A percentile compares a stretch with the other conserved stretches of the same genome.
phyloP scores from a whole-genome alignment of 192 early-diverging fungal species.

The Coemansia sp. region DNA sequence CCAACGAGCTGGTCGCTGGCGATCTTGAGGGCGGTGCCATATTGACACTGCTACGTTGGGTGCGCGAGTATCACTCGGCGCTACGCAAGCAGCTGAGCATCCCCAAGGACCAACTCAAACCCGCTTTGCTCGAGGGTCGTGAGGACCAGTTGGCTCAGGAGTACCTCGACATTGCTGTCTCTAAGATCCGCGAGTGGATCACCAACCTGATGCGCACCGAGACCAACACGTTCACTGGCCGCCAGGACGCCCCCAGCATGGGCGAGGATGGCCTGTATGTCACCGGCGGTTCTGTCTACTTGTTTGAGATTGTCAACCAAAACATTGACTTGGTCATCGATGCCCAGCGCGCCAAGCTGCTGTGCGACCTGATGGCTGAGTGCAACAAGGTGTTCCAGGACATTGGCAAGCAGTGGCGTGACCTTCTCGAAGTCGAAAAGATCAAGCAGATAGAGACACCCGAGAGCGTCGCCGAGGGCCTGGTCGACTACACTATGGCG shows the following conservation, averaged over 20 bases:
- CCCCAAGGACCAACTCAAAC: constrained; percentile 83
- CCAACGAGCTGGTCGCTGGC: constrained; percentile 71
- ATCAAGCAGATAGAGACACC: constrained; percentile 75
- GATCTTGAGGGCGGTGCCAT: constrained; percentile 86
- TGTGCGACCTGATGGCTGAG: constrained; percentile 80
- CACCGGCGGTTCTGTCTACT: constrained; percentile 71
- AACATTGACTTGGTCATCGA: constrained; percentile 87
- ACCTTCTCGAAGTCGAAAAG: constrained; percentile 72
- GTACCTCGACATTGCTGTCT: constrained; percentile 86
- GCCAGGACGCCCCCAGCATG: constrained; percentile 65
- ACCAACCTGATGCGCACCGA: constrained; percentile 85
- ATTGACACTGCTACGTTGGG: constrained; percentile 81
- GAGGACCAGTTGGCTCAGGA: constrained; percentile 88
- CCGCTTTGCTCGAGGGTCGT: constrained; percentile 86
- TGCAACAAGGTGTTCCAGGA: constrained; percentile 82
- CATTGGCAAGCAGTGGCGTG: constrained; percentile 81
- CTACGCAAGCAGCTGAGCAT: constrained; percentile 88
- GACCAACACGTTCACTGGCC: constrained; percentile 68
- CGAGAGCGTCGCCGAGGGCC: constrained; percentile 73
- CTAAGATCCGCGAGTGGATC: constrained; percentile 89
- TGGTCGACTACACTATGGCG: constrained; percentile 95
- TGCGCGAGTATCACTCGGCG: constrained; percentile 85
- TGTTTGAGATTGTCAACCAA: constrained; percentile 99
- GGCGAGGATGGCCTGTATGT: constrained; percentile 79
- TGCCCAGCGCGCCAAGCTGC: constrained; percentile 84